Base-by-base conservation (phyloP, 2,329 filamentous ascomycete genomes). In the Bisporella sp. region DNA sequence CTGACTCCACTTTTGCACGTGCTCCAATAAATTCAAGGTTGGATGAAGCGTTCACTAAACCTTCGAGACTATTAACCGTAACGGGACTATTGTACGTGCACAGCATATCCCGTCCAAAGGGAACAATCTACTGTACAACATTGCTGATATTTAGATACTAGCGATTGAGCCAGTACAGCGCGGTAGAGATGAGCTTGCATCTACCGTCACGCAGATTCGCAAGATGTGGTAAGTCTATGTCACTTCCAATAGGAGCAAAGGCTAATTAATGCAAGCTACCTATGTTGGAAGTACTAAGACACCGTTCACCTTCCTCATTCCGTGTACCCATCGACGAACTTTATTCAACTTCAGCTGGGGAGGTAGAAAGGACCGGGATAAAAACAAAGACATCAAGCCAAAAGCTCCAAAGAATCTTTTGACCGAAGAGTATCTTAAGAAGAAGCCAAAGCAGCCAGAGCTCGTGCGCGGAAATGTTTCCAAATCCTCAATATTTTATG, bases 201-300 rank as follows among this genome's bases (percentile, higher is more conserved):
- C 70, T 82, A 64, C 81, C 83, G 59, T 73, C 81, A 61, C 72
- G 80, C 72, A 78, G 78, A 71, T 70, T 85, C 60, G 72, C 77
- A 50, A 72, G 73, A 63, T 73, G 76, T 66, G 79, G 85, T 88
- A 75, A 51, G 74, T 57, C 47, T 13, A 45, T 35, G 46, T 52
- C 37, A 41, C 44, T 46, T 48, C 44, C 37, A 47, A 37, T 49
- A 5, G 31, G 9, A 4, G 12, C 13, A 8, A 41, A 4, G 57
- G 53, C 55, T 57, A 59, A 64, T 61, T 48, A 45, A 28, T 49
- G 51, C 39, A 32, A 65, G 54, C 55, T 50, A 55, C 56, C 48
- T 55, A 45, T 52, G 49, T 63, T 42, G 54, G 52, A 45, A 49
- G 54, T 49, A 72, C 55, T 61, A 70, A 56, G 71, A 75, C 64